A percentile compares a stretch with the other conserved stretches of the same genome.
phyloP scores from a whole-genome alignment of 2,329 filamentous ascomycete species.

The Hypoxylon sp. region DNA sequence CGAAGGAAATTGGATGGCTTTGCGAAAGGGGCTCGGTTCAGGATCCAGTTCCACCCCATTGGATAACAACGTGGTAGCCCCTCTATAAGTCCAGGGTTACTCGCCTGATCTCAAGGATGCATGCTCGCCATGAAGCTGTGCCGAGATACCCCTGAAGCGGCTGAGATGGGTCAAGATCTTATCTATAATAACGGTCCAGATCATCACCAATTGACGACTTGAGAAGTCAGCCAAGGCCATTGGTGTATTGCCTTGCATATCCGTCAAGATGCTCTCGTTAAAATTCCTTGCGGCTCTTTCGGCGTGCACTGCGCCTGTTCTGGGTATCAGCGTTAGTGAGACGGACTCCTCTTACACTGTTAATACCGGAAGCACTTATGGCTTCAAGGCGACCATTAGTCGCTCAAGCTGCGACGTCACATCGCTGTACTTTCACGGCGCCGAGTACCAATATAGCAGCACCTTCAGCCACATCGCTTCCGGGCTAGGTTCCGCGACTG shows the following conservation, averaged over 20 bases:
- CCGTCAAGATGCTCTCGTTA: slow-evolving; percentile 38
- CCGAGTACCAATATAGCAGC: slow-evolving; percentile 63
- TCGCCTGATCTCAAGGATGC: slow-evolving; percentile 8
- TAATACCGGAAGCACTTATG: slow-evolving; percentile 48
- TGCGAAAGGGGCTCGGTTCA: slow-evolving; percentile 17
- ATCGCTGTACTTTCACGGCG: slow-evolving; percentile 63
- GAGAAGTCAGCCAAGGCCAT: slow-evolving; percentile 20
- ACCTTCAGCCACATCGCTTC: slow-evolving; percentile 66
- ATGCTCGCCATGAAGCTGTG: slow-evolving; percentile 23
- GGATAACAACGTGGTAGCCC: neutral
- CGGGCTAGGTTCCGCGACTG: slow-evolving; percentile 64
- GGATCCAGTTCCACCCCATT: slow-evolving; percentile 18
- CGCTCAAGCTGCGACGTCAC: slow-evolving; percentile 65
- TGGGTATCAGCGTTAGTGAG: slow-evolving; percentile 48
- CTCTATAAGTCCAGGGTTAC: slow-evolving; percentile 4
- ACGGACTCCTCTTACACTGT: slow-evolving; percentile 46
- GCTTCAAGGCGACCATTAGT: slow-evolving; percentile 49
- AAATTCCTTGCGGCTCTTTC: slow-evolving; percentile 40
- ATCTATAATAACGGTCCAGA: slow-evolving; percentile 25
- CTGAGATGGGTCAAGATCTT: slow-evolving; percentile 21
- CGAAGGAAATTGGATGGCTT: slow-evolving; percentile 21
- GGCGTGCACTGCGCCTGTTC: slow-evolving; percentile 44
- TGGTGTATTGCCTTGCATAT: slow-evolving; percentile 15
- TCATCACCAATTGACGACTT: slow-evolving; percentile 16
- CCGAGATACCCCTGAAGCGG: slow-evolving; percentile 16